Conservation (phyloP, 2,329 filamentous ascomycete genomes). For the Fusarium udum region DNA sequence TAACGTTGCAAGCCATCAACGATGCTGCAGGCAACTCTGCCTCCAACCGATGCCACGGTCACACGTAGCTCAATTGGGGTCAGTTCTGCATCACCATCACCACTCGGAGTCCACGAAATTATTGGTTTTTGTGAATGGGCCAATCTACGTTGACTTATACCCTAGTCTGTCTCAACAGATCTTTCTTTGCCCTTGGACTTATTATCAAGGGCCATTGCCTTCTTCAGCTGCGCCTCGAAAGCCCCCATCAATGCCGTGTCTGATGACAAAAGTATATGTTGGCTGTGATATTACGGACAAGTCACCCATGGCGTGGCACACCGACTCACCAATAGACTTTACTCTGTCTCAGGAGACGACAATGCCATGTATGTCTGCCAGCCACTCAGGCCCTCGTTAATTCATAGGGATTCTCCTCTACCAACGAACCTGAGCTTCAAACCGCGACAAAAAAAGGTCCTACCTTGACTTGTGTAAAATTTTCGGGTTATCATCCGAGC, state of each 20-base stretch:
- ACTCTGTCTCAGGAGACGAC: conserved; percentile 16
- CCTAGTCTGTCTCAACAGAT: background rate
- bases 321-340: conserved; percentile 17
- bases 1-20: conserved; percentile 12
- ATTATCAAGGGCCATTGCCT: conserved; percentile 10
- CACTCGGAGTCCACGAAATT: conserved; percentile 19
- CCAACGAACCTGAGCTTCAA: background rate
- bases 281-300: conserved; percentile 15
- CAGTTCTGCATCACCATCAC: conserved; percentile 11
- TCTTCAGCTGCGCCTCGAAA: conserved; percentile 27
- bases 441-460: background rate
- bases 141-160: conserved; percentile 18
- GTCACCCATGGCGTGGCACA: conserved; percentile 10
- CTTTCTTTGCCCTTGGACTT: conserved; percentile 7
- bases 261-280: conserved; percentile 9
- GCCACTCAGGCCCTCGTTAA: background rate
- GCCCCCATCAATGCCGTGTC: conserved; percentile 25
- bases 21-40: conserved; percentile 33
- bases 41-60: conserved; percentile 37
- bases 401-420: background rate
- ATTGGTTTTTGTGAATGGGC: conserved; percentile 29
- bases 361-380: conserved; percentile 7
- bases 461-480: background rate
- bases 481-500: conserved; percentile 11
- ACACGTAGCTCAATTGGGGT: conserved; percentile 37